phyloP scores from a whole-genome alignment of 768 basidiomycete genomes.

The Tricholoma flavovirens region DNA sequence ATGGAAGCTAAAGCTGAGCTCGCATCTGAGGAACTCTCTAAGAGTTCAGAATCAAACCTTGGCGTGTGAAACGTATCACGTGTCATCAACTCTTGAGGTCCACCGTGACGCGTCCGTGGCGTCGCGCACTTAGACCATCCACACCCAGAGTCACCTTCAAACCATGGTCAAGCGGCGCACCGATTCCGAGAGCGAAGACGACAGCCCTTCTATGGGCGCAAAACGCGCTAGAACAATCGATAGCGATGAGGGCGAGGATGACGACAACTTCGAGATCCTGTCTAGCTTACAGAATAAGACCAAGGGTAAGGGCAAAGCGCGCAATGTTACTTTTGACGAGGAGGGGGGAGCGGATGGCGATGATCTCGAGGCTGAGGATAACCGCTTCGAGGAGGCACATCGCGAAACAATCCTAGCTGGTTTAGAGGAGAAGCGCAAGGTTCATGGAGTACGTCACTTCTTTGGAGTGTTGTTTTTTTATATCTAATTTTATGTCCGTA shows the following conservation, averaged over 20 bases:
- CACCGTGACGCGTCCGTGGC: background rate
- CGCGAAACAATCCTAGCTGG: conserved; percentile 50
- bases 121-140: background rate
- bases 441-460: conserved; percentile 37
- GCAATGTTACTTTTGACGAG: conserved; percentile 3
- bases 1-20: too few relatives aligned
- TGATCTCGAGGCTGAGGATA: conserved; percentile 53
- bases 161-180: conserved; percentile 55
- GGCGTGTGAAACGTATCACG: background rate
- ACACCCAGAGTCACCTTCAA: background rate
- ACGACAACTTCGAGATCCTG: conserved; percentile 16
- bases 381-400: conserved; percentile 58
- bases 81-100: background rate
- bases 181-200: conserved; percentile 37
- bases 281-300: conserved; percentile 13
- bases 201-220: conserved; percentile 21
- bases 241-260: conserved; percentile 19
- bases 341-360: conserved; percentile 28
- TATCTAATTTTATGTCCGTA: conserved; percentile 1
- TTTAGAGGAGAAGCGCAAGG: conserved; percentile 42
- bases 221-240: conserved; percentile 29
- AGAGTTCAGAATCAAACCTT: too few relatives aligned
- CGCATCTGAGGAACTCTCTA: too few relatives aligned
- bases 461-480: conserved; percentile 4
- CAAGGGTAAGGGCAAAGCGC: conserved; percentile 25